A percentile compares a stretch with the other conserved stretches of the same genome.
phyloP scores from a whole-genome alignment of 2,329 filamentous ascomycete species.

The Aschersonia sp. region DNA sequence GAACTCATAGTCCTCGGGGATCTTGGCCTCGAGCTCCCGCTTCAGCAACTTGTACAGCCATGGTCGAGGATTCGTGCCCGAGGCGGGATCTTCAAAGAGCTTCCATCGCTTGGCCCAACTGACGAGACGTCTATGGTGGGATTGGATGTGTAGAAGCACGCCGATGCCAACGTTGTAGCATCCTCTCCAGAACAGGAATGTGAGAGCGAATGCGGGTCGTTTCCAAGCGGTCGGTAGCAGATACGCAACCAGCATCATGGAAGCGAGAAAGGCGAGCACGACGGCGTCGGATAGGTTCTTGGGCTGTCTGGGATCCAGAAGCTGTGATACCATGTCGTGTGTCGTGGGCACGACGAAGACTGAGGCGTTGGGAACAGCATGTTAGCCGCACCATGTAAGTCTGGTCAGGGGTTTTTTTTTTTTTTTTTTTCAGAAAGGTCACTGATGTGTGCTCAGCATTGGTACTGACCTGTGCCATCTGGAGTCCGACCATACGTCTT shows the following conservation, averaged over 20 bases:
- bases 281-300: conserved; percentile 83
- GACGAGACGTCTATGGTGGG: conserved; percentile 72
- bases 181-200: conserved; percentile 86
- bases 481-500: conserved; percentile 85
- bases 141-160: conserved; percentile 76
- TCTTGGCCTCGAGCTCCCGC: conserved; percentile 84
- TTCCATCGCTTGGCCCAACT: conserved; percentile 75
- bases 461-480: conserved; percentile 67
- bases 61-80: conserved; percentile 71
- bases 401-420: not conserved
- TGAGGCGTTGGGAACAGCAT: conserved; percentile 20
- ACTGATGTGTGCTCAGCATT: too few species aligned
- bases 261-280: conserved; percentile 63
- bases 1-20: conserved; percentile 84
- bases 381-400: conserved; percentile 4
- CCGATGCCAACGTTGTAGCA: conserved; percentile 93
- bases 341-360: conserved; percentile 93
- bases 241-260: conserved; percentile 62
- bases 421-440: not conserved
- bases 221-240: conserved; percentile 53
- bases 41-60: conserved; percentile 75
- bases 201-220: conserved; percentile 61
- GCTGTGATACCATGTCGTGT: conserved; percentile 97
- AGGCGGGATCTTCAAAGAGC: conserved; percentile 71
- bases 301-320: conserved; percentile 84